Evolutionary conservation across 129 eudicot genomes (phyloP).

Genomic region (Erigeron canadensis): DNA sequence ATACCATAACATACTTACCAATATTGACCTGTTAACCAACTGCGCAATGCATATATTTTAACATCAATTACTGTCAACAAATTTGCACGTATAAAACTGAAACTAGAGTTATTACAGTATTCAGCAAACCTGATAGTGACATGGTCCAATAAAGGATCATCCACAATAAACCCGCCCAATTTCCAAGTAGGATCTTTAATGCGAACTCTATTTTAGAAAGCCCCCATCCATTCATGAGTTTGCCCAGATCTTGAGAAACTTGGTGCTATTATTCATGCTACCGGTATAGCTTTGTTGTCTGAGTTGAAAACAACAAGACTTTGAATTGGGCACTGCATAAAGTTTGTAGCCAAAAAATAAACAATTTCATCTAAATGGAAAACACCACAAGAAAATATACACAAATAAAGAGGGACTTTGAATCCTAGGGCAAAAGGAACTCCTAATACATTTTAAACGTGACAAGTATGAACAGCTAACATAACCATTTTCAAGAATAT

Average conservation of each 20-base stretch:
- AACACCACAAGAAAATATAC: conserved; percentile 17
- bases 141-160: conserved; percentile 68
- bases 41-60: no score
- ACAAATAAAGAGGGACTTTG: background rate
- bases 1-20: no score
- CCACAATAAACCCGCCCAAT: conserved; percentile 79
- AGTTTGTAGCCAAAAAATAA: background rate
- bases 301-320: conserved; percentile 96
- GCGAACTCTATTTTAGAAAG: conserved; percentile 79
- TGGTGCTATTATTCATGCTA: conserved; percentile 89
- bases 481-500: no score
- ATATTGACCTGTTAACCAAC: no score
- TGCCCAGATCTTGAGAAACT: conserved; percentile 39
- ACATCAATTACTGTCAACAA: no score
- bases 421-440: no score
- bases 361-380: background rate
- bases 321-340: conserved; percentile 67
- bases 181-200: conserved; percentile 85
- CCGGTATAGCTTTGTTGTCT: conserved; percentile 93
- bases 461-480: no score
- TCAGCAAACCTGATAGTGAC: conserved; percentile 53
- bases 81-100: background rate
- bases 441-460: no score
- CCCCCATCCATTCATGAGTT: conserved; percentile 86
- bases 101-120: background rate